Evolutionary conservation across 495 filamentous ascomycete genomes (phyloP), one percentile per base, ranked within the genome.

Genomic region (Penicillium pancosmium): DNA sequence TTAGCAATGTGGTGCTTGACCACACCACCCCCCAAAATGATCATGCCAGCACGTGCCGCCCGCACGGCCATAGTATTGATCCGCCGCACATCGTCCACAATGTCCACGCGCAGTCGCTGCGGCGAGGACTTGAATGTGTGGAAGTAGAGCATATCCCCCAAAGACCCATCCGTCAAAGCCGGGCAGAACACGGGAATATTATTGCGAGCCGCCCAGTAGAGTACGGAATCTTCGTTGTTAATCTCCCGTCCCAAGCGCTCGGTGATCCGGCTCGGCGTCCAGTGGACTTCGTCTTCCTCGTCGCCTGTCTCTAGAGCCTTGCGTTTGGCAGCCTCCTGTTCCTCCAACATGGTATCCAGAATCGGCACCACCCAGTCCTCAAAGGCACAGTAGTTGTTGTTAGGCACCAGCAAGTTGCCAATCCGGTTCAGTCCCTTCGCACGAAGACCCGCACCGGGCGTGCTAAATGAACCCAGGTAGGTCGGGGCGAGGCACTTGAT

Each of bases 1-100:
- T 98, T 98, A 27, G 93, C 91, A 64, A 98, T 98, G 67, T 98
- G 94, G 66, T 98, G 94, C 76, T 98, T 98, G 55, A 98, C 82
- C 10, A 98, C 73, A 0, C 94, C 94, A 2, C 93, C 94, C 1
- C 95, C 94, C 1, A 98, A 79, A 52, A 98, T 91, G 59, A 98
- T 91, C 86, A 97, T 96, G 9, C 95, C 94, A 0, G 90, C 88
- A 52, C 89, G 80, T 59, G 89, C 88, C 1, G 94, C 93, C 31
- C 87, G 77, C 13, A 97, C 89, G 2, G 93, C 86, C 52, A 97
- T 85, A 10, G 90, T 91, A 74, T 98, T 98, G 72, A 97, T 90
- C 51, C 80, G 84, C 18, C 94, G 84, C 52, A 97, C 90, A 65
- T 97, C 93, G 53, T 91, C 88, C 8, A 97, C 87, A 52, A 96